Evolutionary conservation across 2,329 filamentous ascomycete genomes (phyloP).

Genomic region (Sporothrix dimorphospora): DNA sequence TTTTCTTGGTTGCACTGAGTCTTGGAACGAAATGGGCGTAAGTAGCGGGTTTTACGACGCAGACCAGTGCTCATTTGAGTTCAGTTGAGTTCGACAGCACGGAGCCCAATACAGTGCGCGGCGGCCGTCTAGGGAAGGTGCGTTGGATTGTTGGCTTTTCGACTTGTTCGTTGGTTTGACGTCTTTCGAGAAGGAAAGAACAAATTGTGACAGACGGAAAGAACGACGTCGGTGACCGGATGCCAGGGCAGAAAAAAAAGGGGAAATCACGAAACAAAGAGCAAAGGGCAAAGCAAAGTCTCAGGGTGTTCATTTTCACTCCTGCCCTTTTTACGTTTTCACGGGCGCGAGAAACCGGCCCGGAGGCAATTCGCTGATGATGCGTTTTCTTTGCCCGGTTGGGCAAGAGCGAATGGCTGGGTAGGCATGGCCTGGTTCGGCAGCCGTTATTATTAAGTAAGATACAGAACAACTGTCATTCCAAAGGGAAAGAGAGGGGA

Average conservation of each 20-base stretch:
- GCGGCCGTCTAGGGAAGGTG: background rate
- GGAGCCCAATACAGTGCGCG: background rate
- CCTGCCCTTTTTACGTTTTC: background rate
- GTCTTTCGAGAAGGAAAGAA: slow-evolving; percentile 3
- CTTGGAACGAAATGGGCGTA: slow-evolving; percentile 12
- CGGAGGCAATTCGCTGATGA: slow-evolving; percentile 22
- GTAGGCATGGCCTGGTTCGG: slow-evolving; percentile 7
- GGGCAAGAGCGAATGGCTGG: slow-evolving; percentile 18
- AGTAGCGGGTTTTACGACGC: slow-evolving; percentile 8
- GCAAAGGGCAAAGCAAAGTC: background rate
- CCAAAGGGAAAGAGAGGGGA: slow-evolving; percentile 1
- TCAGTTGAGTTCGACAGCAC: background rate
- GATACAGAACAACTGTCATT: slow-evolving; percentile 20
- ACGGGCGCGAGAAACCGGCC: slow-evolving; percentile 12
- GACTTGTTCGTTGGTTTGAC: no score
- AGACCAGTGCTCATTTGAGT: background rate
- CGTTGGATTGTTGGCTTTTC: background rate
- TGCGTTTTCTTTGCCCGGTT: background rate
- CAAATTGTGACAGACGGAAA: background rate
- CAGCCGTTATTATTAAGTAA: background rate
- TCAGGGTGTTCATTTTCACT: background rate
- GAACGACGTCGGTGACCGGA: background rate
- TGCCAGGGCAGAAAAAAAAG: background rate
- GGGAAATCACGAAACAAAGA: background rate
- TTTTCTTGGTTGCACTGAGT: slow-evolving; percentile 14